Base-by-base conservation (phyloP, 2,329 filamentous ascomycete genomes). In the Microsporum ferrugineum region DNA sequence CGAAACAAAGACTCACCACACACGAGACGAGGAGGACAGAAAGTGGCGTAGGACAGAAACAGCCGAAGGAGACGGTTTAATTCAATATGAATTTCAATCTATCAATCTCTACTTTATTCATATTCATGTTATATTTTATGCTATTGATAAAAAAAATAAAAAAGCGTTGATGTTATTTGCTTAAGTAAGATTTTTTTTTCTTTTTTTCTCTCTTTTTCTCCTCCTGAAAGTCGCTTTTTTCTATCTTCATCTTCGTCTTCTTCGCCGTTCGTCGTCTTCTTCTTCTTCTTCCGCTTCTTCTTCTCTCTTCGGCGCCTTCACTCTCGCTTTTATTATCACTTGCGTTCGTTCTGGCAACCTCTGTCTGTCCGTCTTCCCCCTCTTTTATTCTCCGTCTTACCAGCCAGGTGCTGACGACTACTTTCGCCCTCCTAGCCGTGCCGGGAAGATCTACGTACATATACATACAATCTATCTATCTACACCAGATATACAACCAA, bases 401-500 rank as follows among this genome's bases (percentile, higher is more conserved):
- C 49, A 47, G 53, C 59, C 56, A 36, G 56, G 56, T 27, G 56
- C 56, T 58, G 56, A 58, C 56, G 56, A 39, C 34, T 58, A 58
- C 56, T 58, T 58, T 58, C 38, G 10, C 36, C 36, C 23, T 56
- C 51, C 51, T 34, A 12, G 51, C 34, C n/a, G 31, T 33, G 29
- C 51, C 51, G 12, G 34, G 12, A n/a, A 31, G 14, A 56, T 38
- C 51, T 12, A 10, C 29, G 3, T 6, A n/a, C 7, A 14, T 27
- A 36, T 33, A 27, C 7, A 33, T 6, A 33, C 43, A 10, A 23
- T 12, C 23, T 6, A 23, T 10, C 23, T n/a, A 23, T 8, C 43
- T n/a, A 47, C 23, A 47, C 41, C 14, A 27, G 43, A 27, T 29
- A 23, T 23, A 23, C n/a, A 29, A 8, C 5, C 17, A 5, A 7